phyloP scores from a whole-genome alignment of 345 rosid species.

The Populus alba region DNA sequence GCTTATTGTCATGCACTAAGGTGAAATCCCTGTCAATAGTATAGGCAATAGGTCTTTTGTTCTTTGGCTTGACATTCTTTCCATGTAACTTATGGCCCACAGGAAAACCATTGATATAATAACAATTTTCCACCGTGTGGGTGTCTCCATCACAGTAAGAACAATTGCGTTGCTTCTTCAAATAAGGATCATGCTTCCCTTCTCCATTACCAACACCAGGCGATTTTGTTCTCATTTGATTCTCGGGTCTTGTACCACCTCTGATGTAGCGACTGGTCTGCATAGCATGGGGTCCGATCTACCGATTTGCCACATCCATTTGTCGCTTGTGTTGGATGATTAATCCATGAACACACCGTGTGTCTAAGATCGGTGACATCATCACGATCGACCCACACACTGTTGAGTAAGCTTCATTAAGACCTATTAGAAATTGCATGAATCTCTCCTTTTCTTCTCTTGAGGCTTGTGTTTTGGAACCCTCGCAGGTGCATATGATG shows the following conservation, averaged over 20 bases:
- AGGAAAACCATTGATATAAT: neutral
- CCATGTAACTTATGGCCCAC: neutral
- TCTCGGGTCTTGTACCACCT: no score
- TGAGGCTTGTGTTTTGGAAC: no score
- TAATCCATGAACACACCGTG: neutral
- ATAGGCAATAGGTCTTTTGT: neutral
- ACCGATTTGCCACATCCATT: neutral
- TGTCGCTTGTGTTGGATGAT: neutral
- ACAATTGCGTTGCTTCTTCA: neutral
- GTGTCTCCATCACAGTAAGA: neutral
- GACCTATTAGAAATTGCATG: slow-evolving; percentile 10
- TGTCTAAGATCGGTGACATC: neutral
- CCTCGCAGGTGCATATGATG: neutral
- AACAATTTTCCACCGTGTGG: neutral
- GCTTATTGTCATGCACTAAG: no score
- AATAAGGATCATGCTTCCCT: no score
- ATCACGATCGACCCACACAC: neutral
- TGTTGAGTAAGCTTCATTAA: neutral
- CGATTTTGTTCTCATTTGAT: rapidly evolving
- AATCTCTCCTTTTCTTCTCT: neutral
- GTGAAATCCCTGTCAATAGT: no score
- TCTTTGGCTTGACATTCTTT: neutral
- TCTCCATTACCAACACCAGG: no score
- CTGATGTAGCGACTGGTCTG: neutral
- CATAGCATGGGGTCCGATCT: neutral